These are phyloP conservation scores for Geotrichum europaeum DNA, from an alignment of 1,139 yeast species.

Conservation along the genomic window DNA sequence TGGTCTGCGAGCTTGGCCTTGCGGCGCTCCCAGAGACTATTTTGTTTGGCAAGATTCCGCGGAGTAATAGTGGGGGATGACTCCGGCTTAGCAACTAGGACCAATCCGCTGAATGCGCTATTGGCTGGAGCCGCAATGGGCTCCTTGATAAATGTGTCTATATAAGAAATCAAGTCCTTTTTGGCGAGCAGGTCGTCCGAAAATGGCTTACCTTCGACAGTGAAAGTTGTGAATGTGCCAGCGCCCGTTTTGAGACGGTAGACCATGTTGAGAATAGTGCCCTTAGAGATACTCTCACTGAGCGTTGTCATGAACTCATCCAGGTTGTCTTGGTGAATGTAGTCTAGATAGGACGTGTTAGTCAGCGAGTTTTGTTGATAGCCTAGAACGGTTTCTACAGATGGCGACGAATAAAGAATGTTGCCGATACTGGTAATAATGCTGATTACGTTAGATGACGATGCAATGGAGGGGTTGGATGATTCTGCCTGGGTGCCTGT, in stretches of 20 bases:
- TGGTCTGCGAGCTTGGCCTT: conserved; percentile 14
- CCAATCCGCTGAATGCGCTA: conserved; percentile 8
- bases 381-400: conserved; percentile 3
- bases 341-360: conserved; percentile 1
- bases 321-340: conserved; percentile 10
- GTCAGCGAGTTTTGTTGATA: background rate
- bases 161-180: conserved; percentile 1
- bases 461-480: background rate
- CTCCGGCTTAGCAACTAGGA: conserved; percentile 4
- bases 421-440: conserved; percentile 8
- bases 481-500: background rate
- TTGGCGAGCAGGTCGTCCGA: background rate
- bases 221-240: background rate
- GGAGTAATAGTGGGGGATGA: conserved; percentile 15
- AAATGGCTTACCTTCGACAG: conserved; percentile 9
- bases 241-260: background rate
- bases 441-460: background rate
- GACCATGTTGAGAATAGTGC: background rate
- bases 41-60: background rate
- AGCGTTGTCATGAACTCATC: conserved; percentile 6
- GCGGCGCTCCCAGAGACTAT: conserved; percentile 12
- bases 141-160: conserved; percentile 1
- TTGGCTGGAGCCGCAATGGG: background rate
- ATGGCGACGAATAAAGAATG: conserved; percentile 9
- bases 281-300: conserved; percentile 8